Percentiles rank a stretch among this genome's conserved stretches.
Evolutionary conservation across 2,329 filamentous ascomycete species (phyloP).

Genomic region (Metarhizium brunneum): DNA sequence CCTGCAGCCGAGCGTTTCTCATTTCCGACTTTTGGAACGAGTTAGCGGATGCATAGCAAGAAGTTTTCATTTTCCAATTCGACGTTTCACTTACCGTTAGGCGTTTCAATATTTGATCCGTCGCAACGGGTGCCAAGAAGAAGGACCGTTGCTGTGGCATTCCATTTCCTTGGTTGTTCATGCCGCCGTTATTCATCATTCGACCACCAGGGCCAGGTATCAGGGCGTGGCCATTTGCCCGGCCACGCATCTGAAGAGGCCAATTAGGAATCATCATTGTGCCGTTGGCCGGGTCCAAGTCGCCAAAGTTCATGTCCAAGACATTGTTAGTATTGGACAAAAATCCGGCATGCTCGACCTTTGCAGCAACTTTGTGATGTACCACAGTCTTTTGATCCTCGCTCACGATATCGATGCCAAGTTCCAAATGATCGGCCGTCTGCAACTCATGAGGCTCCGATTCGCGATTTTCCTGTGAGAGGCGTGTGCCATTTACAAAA

Average conservation of each 20-base stretch:
- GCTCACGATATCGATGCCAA: constrained; percentile 97
- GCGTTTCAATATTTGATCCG: constrained; percentile 83
- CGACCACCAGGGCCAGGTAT: constrained; percentile 53
- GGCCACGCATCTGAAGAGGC: constrained; percentile 60
- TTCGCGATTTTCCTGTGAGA: constrained; percentile 91
- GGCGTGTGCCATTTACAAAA: constrained; percentile 84
- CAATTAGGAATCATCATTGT: constrained; percentile 63
- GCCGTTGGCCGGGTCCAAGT: constrained; percentile 73
- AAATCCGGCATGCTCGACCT: constrained; percentile 90
- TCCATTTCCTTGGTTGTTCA: constrained; percentile 43
- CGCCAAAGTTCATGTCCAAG: constrained; percentile 83
- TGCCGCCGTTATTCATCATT: constrained; percentile 37
- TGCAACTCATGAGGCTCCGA: constrained; percentile 91
- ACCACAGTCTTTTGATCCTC: constrained; percentile 98
- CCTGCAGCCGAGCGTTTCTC: constrained; percentile 79
- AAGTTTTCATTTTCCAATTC: neutral
- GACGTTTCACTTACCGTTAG: constrained; percentile 22
- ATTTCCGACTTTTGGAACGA: constrained; percentile 57
- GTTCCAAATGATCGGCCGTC: constrained; percentile 82
- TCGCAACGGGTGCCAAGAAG: constrained; percentile 81
- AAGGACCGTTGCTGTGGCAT: constrained; percentile 71
- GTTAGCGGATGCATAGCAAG: neutral
- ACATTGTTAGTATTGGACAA: constrained; percentile 66
- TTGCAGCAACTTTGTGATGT: constrained; percentile 95
- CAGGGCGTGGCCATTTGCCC: constrained; percentile 58